Evolutionary conservation across 768 basidiomycete genomes (phyloP), one percentile per base, ranked within the genome.

Genomic region (Phanerochaete sordida): DNA sequence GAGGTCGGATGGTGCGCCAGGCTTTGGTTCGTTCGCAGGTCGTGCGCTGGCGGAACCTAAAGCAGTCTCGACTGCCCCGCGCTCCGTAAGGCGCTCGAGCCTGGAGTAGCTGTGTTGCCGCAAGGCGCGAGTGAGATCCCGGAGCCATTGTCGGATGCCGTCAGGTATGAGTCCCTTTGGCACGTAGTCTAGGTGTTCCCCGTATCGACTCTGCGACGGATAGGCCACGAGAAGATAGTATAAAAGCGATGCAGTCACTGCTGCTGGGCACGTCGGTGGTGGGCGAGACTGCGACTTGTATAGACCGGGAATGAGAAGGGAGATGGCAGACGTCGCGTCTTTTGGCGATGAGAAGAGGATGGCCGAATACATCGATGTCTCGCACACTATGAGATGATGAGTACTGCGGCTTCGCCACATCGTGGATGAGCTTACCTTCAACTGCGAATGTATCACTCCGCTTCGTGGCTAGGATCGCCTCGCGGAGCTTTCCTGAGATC

Each of bases 321-420:
- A 79, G 33, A 88, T 76, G 60, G 88, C 80, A 19, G 87, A 81
- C 7, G 80, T 79, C 3, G 84, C 82, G 71, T 91, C 88, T 39
- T 77, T 76, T 0, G 83, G 77, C 0, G 82, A 82, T 50, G 80
- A 76, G 74, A 90, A 91, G 30, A 89, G 63, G 27, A 83, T 74
- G 26, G 88, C 80, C 30, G 90, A 77, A 69, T 79, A 82, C 23
- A 91, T 75, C 0, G 90, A 92, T 3, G 82, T 88, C 73, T 92
- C 87, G 68, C 90, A 91, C 1, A 82, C 90, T 91, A 53, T 53
- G 54, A 48, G 48, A 49, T 30, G 30, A 56, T 39, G 13, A 54
- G 33, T 48, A 23, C 27, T 16, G 7, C 24, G 28, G n/a, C 33
- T 13, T 33, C n/a, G 7, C 28, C 19, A 5, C 11, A 13, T 28